A percentile compares a stretch with the other conserved stretches of the same genome.
Evolutionary conservation across 2,329 filamentous ascomycete species (phyloP).

Genomic region (Colletotrichum abscissum): DNA sequence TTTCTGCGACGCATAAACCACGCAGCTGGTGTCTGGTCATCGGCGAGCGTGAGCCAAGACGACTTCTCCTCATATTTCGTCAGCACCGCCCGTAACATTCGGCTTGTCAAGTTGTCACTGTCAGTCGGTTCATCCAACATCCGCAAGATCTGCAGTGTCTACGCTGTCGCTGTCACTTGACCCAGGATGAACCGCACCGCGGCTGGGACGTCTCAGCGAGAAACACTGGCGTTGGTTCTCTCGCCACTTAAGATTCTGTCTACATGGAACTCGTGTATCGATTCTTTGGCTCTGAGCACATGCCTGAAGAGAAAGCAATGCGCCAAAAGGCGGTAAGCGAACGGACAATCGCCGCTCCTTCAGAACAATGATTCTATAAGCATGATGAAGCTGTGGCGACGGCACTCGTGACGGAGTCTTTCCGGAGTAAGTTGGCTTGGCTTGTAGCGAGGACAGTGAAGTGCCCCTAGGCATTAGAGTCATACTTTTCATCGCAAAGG

Average conservation of each 20-base stretch:
- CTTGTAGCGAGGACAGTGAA: background rate
- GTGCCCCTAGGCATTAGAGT: background rate
- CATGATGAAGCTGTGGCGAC: background rate
- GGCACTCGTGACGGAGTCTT: background rate
- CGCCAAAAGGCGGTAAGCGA: background rate
- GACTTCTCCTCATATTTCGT: background rate
- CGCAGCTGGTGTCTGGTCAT: background rate
- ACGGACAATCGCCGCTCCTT: background rate
- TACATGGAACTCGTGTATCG: background rate
- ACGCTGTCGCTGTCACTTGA: background rate
- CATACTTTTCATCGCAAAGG: background rate
- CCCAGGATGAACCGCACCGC: background rate
- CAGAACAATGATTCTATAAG: background rate
- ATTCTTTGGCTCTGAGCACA: too few species aligned
- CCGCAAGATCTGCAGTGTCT: background rate
- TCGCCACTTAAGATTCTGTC: background rate
- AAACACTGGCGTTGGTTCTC: background rate
- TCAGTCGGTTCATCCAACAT: constrained; percentile 21
- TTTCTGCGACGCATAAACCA: constrained; percentile 22
- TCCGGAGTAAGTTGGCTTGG: background rate
- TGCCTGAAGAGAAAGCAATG: background rate
- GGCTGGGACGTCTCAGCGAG: background rate
- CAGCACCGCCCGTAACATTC: background rate
- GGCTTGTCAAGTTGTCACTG: too few species aligned
- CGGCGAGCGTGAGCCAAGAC: constrained; percentile 17